Base-by-base conservation (phyloP, 306 rosid genomes). In the Inga leiocalycina region DNA sequence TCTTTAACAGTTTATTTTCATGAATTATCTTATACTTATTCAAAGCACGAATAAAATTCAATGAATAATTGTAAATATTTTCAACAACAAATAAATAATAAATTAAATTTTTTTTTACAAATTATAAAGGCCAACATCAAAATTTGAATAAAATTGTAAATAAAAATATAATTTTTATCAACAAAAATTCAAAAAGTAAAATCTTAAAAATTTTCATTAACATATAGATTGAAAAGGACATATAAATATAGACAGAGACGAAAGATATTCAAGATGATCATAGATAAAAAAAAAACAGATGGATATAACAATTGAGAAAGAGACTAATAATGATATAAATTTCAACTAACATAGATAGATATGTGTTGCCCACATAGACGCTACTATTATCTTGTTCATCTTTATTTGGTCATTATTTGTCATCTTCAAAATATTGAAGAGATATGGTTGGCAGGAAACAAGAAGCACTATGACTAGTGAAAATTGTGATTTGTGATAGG, bases 371-470 rank as follows among this genome's bases (percentile, higher is more conserved):
- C 46, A 67, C 45, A 17, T 15, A 45, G 72, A 39, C 72, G 17
- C 46, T 14, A 12, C 20, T 32, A 80, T 76, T 79, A 78, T 85
- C 76, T 48, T 85, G 64, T 54, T 79, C 76, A 70, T 81, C 87
- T 61, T 85, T 73, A 82, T 85, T 73, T 52, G 81, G 46, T 82
- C 73, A 82, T 75, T 71, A 73, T 84, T 88, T 80, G 76, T 57
- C 24, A 81, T 27, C 74, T 75, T 57, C 30, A 75, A 79, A 5
- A 71, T 13, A 68, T 80, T 61, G 74, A 74, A 79, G 67, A 71
- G 35, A 82, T 79, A 84, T 39, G 51, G 77, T 76, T 79, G 82
- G 81, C 8, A 88, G 78, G 80, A 75, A 82, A 72, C 81, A 82
- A 79, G 75, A 61, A 79, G 61, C 75, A 77, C 43, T 78, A 69